Evolutionary conservation across 345 rosid genomes (phyloP).

Genomic region (Physaria fendleri): DNA sequence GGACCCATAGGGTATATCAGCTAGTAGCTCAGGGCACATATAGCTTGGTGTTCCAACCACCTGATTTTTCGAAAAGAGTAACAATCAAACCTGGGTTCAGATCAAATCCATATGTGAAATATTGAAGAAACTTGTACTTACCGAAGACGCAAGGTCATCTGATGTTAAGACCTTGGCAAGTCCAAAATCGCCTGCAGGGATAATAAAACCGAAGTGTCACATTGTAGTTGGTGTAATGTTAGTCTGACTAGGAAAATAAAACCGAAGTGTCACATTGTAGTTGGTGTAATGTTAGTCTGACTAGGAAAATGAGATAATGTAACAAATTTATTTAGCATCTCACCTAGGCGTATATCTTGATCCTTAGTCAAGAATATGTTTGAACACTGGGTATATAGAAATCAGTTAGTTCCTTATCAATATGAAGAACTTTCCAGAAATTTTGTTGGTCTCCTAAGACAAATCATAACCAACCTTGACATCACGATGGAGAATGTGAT

Average conservation of each 20-base stretch:
- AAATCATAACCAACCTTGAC: slow-evolving; percentile 59
- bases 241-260: not conserved
- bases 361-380: slow-evolving; percentile 85
- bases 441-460: not conserved
- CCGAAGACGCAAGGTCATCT: slow-evolving; percentile 84
- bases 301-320: slow-evolving; percentile 6
- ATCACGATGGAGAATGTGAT: slow-evolving; percentile 91
- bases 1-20: slow-evolving; percentile 91
- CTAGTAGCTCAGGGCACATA: slow-evolving; percentile 96
- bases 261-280: slow-evolving; percentile 12
- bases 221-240: not conserved
- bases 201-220: slow-evolving; percentile 13
- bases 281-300: not conserved
- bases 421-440: not conserved
- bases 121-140: slow-evolving; percentile 30
- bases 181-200: slow-evolving; percentile 76
- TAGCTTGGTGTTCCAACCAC: slow-evolving; percentile 97
- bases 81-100: not conserved
- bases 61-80: slow-evolving; percentile 33
- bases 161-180: slow-evolving; percentile 87
- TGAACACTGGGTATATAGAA: slow-evolving; percentile 52
- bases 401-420: slow-evolving; percentile 5
- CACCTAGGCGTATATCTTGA: slow-evolving; percentile 75
- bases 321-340: slow-evolving; percentile 22
- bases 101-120: slow-evolving; percentile 1